Evolutionary conservation across 148 eudicot genomes (phyloP).

Genomic region (Vaccinium myrtillus): DNA sequence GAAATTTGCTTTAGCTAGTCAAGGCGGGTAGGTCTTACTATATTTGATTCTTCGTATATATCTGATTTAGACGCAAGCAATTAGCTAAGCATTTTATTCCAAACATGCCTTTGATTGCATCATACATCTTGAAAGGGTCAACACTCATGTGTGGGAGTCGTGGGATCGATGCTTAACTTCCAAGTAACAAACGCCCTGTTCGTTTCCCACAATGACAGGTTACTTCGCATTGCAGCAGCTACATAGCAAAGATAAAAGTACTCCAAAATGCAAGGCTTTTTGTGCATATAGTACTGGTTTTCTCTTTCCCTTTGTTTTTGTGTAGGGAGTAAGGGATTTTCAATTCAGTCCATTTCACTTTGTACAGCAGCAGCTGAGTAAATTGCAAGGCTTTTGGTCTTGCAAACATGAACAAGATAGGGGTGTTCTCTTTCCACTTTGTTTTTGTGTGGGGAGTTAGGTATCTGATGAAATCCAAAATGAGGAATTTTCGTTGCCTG

Average conservation of each 20-base stretch:
- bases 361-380: neutral
- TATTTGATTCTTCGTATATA: neutral
- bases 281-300: too few species aligned
- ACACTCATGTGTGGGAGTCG: too few species aligned
- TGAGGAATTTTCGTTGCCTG: too few species aligned
- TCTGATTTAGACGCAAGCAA: too few species aligned
- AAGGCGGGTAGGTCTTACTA: neutral
- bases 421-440: neutral
- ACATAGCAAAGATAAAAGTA: neutral
- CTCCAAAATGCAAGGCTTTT: neutral
- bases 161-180: neutral
- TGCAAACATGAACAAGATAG: too few species aligned
- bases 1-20: neutral
- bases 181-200: too few species aligned
- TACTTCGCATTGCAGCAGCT: neutral
- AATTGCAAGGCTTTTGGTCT: too few species aligned
- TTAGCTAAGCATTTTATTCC: too few species aligned
- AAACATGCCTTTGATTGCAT: too few species aligned
- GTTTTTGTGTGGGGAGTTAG: neutral
- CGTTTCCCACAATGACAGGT: neutral
- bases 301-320: neutral
- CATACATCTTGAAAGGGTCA: too few species aligned
- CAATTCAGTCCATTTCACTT: neutral
- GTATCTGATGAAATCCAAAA: neutral
- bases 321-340: neutral